Evolutionary conservation across 208 protist genomes (phyloP), one percentile per base, ranked within the genome.

Genomic region (Phytomonas serpens): DNA sequence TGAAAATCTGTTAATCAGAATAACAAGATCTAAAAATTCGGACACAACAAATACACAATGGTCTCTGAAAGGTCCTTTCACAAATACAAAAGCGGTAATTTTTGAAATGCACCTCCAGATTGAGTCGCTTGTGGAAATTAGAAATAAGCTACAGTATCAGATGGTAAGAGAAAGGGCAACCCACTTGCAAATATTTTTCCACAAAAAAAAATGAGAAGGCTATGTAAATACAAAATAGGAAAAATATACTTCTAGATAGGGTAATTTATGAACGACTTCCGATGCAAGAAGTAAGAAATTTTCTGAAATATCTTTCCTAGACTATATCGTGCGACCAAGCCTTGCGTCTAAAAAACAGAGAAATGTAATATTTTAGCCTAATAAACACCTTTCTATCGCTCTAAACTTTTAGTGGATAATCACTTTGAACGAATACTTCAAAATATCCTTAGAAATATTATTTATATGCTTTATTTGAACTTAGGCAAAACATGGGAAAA

Each of bases 171-270:
- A 57, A 57, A 27, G 19, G 47, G 19, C 23, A 57, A 27, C 23
- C 7, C 47, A 5, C 47, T 57, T 38, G 27, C n/a, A 27, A 7
- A n/a, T 66, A 66, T 51, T 57, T 33, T 29, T 29, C 42, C 6
- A 81, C 16, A 76, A 75, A 66, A 29, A 47, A 76, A 52, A 79
- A 72, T 64, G 27, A 4, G 38, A 74, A 63, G 61, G 13, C 61
- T 63, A 64, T 65, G 19, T 34, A 78, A 74, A 77, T 31, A 65
- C 32, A 72, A 27, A 38, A 62, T 72, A 52, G 51, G 19, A 68
- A 70, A 72, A 71, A 74, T 69, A 42, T 14, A 38, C 61, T n/a
- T 68, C 19, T 51, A 16, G 23, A 42, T 29, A 27, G 16, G 65
- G 29, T 9, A 51, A 33, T 47, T 16, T 33, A 23, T 30, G 42